Evolutionary conservation across 108 stramenopile genomes (phyloP).

Genomic region (Mediolabrus comicus): DNA sequence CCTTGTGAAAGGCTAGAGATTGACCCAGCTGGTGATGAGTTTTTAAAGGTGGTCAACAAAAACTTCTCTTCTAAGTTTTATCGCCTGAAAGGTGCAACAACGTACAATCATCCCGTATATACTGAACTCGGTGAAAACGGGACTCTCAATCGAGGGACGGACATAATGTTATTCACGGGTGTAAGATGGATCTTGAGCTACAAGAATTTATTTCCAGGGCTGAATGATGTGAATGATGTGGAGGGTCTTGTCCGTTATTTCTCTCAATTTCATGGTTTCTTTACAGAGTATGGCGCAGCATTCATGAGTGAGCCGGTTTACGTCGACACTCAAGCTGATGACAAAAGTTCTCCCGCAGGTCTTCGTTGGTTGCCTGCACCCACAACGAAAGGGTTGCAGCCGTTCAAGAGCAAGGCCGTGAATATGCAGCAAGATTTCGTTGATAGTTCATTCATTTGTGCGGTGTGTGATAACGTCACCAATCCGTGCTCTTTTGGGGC

Average conservation of each 20-base stretch:
- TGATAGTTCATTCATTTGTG: neutral
- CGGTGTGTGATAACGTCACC: neutral
- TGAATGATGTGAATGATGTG: neutral
- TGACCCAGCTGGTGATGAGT: neutral
- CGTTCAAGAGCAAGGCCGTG: too few species aligned
- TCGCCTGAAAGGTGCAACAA: neutral
- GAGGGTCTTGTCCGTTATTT: neutral
- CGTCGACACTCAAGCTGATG: neutral
- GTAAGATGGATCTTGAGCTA: neutral
- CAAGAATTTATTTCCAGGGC: neutral
- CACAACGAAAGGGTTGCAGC: neutral
- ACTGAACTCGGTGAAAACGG: neutral
- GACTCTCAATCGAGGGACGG: neutral
- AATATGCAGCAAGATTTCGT: neutral
- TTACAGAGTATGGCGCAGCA: neutral
- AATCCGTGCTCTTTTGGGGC: neutral
- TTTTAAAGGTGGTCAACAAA: neutral
- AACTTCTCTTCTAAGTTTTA: neutral
- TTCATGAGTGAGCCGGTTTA: neutral
- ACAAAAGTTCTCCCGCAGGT: neutral
- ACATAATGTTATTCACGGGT: neutral
- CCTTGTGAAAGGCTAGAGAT: neutral
- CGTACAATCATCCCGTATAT: neutral
- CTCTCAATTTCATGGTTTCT: neutral
- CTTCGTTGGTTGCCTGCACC: too few species aligned